phyloP scores from a whole-genome alignment of 352 stramenopile species.

The Pythium biforme region DNA sequence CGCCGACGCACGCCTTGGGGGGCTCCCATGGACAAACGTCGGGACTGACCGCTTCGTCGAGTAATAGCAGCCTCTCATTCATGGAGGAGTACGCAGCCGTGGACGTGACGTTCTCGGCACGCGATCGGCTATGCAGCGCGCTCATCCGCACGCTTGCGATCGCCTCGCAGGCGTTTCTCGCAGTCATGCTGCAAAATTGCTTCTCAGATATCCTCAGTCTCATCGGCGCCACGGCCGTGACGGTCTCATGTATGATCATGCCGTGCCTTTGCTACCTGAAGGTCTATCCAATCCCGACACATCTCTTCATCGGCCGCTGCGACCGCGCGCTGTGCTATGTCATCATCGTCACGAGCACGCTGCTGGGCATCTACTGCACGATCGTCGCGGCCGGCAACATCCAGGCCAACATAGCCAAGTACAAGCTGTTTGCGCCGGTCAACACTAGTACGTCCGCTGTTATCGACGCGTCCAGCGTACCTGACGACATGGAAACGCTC shows the following conservation, averaged over 20 bases:
- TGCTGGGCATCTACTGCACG: conserved; percentile 60
- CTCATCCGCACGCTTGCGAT: conserved; percentile 52
- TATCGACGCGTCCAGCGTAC: background rate
- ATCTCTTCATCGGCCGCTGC: conserved; percentile 46
- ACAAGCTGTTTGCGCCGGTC: conserved; percentile 43
- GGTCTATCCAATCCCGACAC: conserved; percentile 51
- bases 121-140: conserved; percentile 47
- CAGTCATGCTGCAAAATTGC: conserved; percentile 69
- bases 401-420: conserved; percentile 44
- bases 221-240: conserved; percentile 62
- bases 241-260: conserved; percentile 77
- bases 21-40: background rate
- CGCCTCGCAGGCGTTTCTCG: conserved; percentile 47
- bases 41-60: conserved; percentile 3
- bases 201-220: conserved; percentile 68
- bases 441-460: conserved; percentile 22
- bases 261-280: conserved; percentile 73
- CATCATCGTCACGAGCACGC: conserved; percentile 47
- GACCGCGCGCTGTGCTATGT: conserved; percentile 51
- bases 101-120: conserved; percentile 33
- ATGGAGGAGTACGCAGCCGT: conserved; percentile 20
- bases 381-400: conserved; percentile 52
- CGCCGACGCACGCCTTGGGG: conserved; percentile 10
- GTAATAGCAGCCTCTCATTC: conserved; percentile 10
- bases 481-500: conserved; percentile 15